Evolutionary conservation across 139 green algal genomes (phyloP).

Genomic region (Tetraselmis chui): DNA sequence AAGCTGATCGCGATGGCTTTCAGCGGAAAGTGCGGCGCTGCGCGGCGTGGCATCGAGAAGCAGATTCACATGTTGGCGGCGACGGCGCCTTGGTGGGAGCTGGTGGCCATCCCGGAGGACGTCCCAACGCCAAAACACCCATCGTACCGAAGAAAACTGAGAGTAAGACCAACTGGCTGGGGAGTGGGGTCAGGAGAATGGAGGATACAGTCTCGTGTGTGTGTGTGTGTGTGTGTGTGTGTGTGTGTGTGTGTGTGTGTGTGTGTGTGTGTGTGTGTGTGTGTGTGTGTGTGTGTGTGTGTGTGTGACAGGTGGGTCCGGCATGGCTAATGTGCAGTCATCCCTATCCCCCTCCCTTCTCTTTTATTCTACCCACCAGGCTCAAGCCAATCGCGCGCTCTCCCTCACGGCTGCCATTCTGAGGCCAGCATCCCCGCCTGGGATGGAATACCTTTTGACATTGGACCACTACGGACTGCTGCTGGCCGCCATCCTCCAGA

Average conservation of each 20-base stretch:
- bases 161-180: too few relatives aligned
- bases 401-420: not conserved
- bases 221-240: too few relatives aligned
- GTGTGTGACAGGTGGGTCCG: too few relatives aligned
- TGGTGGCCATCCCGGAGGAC: not conserved
- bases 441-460: not conserved
- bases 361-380: too few relatives aligned
- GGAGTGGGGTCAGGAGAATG: too few relatives aligned
- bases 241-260: too few relatives aligned
- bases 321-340: too few relatives aligned
- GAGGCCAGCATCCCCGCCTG: too few relatives aligned
- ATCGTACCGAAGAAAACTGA: not conserved
- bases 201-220: too few relatives aligned
- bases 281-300: too few relatives aligned
- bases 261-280: too few relatives aligned
- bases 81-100: not conserved
- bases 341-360: too few relatives aligned
- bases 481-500: not conserved
- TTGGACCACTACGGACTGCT: not conserved
- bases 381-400: not conserved
- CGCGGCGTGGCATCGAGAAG: not conserved
- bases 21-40: not conserved
- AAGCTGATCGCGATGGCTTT: not conserved
- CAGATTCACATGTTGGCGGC: not conserved
- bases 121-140: not conserved